These are phyloP conservation scores for Arabidopsis thaliana DNA, from an alignment of 345 rosid genomes.

Conservation along the genomic window TAIR10.1 NC_003070.9:4694001-4694500, in stretches of 20 bases:
- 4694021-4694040: conserved; percentile 85
- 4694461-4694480: conserved; percentile 45
- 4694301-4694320: conserved; percentile 4
- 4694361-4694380: conserved; percentile 10
- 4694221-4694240: conserved; percentile 10
- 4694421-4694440: conserved; percentile 8
- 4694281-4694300: conserved; percentile 31
- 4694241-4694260: not conserved
- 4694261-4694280: conserved; percentile 6
- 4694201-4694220: not conserved
- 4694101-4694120: conserved; percentile 74
- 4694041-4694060: conserved; percentile 90
- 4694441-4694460: conserved; percentile 33
- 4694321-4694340: conserved; percentile 26
- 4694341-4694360: conserved; percentile 26
- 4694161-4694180: conserved; percentile 38
- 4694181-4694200: conserved; percentile 33
- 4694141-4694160: conserved; percentile 72
- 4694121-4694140: conserved; percentile 82
- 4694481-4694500: conserved; percentile 49
- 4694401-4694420: conserved; percentile 33
- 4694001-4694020: conserved; percentile 83
- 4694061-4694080: conserved; percentile 83
- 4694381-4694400: conserved; percentile 17
- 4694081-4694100: conserved; percentile 88